Conservation (phyloP, 495 filamentous ascomycete species). For the Thozetella sp. region DNA sequence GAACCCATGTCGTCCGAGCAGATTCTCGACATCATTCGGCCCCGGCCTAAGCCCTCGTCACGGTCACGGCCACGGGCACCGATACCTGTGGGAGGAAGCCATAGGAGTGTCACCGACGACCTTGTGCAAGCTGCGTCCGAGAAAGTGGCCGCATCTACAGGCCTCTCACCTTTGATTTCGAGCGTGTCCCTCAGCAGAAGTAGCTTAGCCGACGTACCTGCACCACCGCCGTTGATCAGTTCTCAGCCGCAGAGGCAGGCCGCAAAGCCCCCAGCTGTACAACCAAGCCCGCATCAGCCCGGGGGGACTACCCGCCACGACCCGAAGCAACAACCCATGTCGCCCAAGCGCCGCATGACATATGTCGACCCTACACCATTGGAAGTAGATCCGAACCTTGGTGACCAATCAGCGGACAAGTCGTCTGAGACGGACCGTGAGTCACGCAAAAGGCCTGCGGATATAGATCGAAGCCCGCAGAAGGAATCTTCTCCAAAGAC, state of each 20-base stretch:
- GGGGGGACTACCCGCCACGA: not conserved
- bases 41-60: not conserved
- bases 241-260: not conserved
- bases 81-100: not conserved
- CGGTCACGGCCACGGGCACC: not conserved
- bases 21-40: slow-evolving; percentile 45
- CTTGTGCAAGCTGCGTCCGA: not conserved
- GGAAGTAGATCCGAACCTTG: slow-evolving; percentile 11
- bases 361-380: not conserved
- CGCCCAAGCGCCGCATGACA: not conserved
- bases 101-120: not conserved
- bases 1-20: slow-evolving; percentile 60
- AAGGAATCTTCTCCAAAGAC: not conserved
- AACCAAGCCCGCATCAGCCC: not conserved
- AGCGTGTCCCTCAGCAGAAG: slow-evolving; percentile 17
- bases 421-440: not conserved
- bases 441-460: not conserved
- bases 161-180: slow-evolving; percentile 27
- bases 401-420: not conserved
- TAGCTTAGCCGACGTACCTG: slow-evolving; percentile 5
- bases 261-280: not conserved
- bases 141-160: slow-evolving; percentile 11
- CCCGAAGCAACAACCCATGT: not conserved
- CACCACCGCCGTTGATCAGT: not conserved
- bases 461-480: not conserved